These are phyloP conservation scores for Fusarium vanettenii DNA, from an alignment of 2,329 filamentous ascomycete species.

Conservation along the genomic window DNA sequence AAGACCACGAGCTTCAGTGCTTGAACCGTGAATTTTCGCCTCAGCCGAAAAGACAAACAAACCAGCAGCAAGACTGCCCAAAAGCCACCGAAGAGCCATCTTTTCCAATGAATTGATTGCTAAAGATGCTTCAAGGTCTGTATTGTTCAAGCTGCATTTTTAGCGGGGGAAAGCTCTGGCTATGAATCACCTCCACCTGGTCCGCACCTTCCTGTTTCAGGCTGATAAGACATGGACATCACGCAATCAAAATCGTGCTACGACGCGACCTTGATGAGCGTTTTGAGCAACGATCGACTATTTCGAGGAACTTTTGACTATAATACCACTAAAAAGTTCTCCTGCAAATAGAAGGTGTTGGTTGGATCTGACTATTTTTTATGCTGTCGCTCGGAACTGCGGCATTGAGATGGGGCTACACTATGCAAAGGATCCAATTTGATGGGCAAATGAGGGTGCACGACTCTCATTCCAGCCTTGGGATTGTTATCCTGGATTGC, in stretches of 20 bases:
- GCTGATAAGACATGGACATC: neutral
- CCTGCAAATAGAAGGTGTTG: neutral
- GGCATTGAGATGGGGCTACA: neutral
- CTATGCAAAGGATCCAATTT: neutral
- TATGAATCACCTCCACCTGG: neutral
- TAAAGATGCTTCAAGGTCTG: slow-evolving; percentile 1
- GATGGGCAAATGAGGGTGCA: neutral
- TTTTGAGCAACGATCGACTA: neutral
- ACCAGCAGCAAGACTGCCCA: slow-evolving; percentile 5
- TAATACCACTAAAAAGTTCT: neutral
- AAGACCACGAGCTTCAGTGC: neutral
- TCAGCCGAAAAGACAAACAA: slow-evolving; percentile 9
- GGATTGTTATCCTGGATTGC: neutral
- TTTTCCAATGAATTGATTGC: neutral
- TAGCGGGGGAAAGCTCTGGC: neutral
- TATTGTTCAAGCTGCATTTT: neutral
- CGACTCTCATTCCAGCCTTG: neutral
- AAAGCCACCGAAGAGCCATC: slow-evolving; percentile 25
- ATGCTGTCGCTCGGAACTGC: neutral
- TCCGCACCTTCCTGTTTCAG: slow-evolving; percentile 2
- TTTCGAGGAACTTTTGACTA: neutral
- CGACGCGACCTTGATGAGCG: neutral
- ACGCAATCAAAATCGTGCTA: neutral
- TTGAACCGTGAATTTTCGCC: neutral
- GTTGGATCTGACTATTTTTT: neutral